These are phyloP conservation scores for Tetraselmis chui DNA, from an alignment of 139 green algal species.

Conservation along the genomic window DNA sequence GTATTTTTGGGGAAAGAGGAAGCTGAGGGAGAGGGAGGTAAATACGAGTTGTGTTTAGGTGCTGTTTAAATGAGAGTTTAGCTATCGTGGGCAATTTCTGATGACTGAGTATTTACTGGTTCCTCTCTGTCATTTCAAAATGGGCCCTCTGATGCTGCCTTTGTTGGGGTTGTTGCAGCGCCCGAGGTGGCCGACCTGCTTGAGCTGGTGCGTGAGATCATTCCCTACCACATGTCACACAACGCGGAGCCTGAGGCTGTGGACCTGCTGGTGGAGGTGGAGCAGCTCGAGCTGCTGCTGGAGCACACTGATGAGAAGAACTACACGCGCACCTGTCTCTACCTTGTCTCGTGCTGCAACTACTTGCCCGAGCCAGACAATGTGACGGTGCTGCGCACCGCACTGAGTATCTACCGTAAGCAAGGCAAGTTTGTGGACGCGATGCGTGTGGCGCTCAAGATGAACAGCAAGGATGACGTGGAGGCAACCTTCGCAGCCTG, in stretches of 20 bases:
- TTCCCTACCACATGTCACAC: slow-evolving; percentile 95
- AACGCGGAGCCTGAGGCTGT: slow-evolving; percentile 98
- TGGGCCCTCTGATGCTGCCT: too few relatives aligned
- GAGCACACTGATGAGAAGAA: slow-evolving; percentile 81
- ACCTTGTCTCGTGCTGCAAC: slow-evolving; percentile 76
- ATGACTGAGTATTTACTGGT: too few relatives aligned
- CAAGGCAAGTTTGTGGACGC: slow-evolving; percentile 70
- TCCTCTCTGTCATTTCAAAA: too few relatives aligned
- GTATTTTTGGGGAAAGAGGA: too few relatives aligned
- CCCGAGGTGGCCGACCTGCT: slow-evolving; percentile 65
- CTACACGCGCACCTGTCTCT: slow-evolving; percentile 81
- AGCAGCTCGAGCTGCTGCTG: slow-evolving; percentile 69
- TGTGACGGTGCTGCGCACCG: slow-evolving; percentile 59
- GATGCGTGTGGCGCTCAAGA: slow-evolving; percentile 56
- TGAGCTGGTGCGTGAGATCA: slow-evolving; percentile 82
- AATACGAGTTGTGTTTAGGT: too few relatives aligned
- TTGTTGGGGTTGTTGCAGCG: neutral
- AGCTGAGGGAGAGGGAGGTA: too few relatives aligned
- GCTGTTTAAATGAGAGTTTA: too few relatives aligned
- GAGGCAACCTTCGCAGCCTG: slow-evolving; percentile 26
- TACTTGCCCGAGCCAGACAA: slow-evolving; percentile 96
- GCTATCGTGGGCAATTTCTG: too few relatives aligned
- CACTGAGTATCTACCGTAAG: slow-evolving; percentile 77
- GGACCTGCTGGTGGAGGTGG: slow-evolving; percentile 96
- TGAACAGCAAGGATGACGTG: slow-evolving; percentile 17